Evolutionary conservation across 352 stramenopile genomes (phyloP).

Genomic region (Pythium insidiosum): DNA sequence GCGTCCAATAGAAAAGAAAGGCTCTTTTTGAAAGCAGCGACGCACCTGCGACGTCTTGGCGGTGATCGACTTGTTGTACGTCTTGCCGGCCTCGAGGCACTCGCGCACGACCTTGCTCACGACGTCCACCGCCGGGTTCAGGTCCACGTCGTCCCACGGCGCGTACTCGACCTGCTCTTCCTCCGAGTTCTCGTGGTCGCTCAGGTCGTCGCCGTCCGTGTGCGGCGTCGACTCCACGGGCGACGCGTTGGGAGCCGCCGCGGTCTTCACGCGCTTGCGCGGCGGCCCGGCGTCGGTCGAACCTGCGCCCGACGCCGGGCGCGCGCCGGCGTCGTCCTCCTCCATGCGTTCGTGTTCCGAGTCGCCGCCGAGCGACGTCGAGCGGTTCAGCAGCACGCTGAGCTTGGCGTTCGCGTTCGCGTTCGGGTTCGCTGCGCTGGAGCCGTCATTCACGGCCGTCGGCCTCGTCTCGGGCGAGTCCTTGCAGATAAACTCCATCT

Average conservation of each 20-base stretch:
- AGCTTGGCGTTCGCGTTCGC: slow-evolving; percentile 23
- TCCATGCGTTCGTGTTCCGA: slow-evolving; percentile 25
- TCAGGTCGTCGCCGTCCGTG: slow-evolving; percentile 32
- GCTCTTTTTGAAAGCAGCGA: no score
- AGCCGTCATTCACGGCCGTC: no score
- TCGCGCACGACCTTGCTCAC: slow-evolving; percentile 63
- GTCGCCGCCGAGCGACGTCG: slow-evolving; percentile 9
- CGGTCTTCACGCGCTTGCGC: slow-evolving; percentile 1
- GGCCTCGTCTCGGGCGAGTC: slow-evolving; percentile 28
- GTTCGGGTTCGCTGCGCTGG: neutral
- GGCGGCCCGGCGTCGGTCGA: neutral
- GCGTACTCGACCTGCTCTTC: slow-evolving; percentile 72
- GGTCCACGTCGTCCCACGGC: slow-evolving; percentile 71
- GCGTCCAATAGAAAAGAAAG: no score
- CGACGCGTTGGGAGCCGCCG: no score
- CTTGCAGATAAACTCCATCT: slow-evolving; percentile 79
- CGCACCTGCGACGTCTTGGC: slow-evolving; percentile 77
- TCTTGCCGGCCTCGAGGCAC: slow-evolving; percentile 69
- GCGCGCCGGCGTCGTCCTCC: neutral
- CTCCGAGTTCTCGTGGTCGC: slow-evolving; percentile 79
- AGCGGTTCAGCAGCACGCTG: slow-evolving; percentile 29
- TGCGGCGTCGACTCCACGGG: slow-evolving; percentile 11
- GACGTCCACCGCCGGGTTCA: slow-evolving; percentile 76
- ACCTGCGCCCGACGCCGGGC: neutral
- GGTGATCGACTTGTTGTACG: slow-evolving; percentile 82